These are phyloP conservation scores for Scolecobasidium constrictum DNA, from an alignment of 2,329 filamentous ascomycete species.

Conservation along the genomic window DNA sequence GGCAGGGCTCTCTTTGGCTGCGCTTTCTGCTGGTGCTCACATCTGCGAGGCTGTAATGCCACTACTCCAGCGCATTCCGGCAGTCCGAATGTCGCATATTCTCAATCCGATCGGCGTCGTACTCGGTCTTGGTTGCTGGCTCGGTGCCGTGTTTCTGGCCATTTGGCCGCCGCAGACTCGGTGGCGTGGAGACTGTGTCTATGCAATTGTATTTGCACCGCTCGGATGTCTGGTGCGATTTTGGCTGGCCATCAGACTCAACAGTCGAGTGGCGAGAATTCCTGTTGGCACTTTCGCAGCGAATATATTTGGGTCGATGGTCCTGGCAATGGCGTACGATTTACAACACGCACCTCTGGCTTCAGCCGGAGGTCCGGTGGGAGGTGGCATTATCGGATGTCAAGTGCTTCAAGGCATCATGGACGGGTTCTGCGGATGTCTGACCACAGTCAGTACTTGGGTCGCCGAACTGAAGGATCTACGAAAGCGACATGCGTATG, in stretches of 20 bases:
- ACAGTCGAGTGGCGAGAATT: slow-evolving; percentile 54
- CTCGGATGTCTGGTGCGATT: slow-evolving; percentile 67
- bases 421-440: slow-evolving; percentile 57
- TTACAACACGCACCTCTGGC: slow-evolving; percentile 46
- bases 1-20: slow-evolving; percentile 57
- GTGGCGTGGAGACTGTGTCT: slow-evolving; percentile 68
- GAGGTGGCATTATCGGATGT: slow-evolving; percentile 46
- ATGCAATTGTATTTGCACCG: slow-evolving; percentile 74
- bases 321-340: slow-evolving; percentile 69
- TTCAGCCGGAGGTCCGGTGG: background rate
- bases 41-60: slow-evolving; percentile 53
- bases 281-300: slow-evolving; percentile 78
- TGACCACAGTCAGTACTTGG: slow-evolving; percentile 60
- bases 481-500: slow-evolving; percentile 22
- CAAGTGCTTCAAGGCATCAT: slow-evolving; percentile 56
- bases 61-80: slow-evolving; percentile 47
- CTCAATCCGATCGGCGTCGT: slow-evolving; percentile 51
- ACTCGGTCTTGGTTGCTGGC: slow-evolving; percentile 63
- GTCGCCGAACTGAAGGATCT: slow-evolving; percentile 48
- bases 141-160: slow-evolving; percentile 62
- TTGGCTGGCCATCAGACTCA: slow-evolving; percentile 61
- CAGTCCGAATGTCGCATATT: slow-evolving; percentile 27
- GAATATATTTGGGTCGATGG: slow-evolving; percentile 65
- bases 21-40: slow-evolving; percentile 63
- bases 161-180: slow-evolving; percentile 59